phyloP scores from a whole-genome alignment of 2,329 filamentous ascomycete species.

The Pseudonectria foliicola region DNA sequence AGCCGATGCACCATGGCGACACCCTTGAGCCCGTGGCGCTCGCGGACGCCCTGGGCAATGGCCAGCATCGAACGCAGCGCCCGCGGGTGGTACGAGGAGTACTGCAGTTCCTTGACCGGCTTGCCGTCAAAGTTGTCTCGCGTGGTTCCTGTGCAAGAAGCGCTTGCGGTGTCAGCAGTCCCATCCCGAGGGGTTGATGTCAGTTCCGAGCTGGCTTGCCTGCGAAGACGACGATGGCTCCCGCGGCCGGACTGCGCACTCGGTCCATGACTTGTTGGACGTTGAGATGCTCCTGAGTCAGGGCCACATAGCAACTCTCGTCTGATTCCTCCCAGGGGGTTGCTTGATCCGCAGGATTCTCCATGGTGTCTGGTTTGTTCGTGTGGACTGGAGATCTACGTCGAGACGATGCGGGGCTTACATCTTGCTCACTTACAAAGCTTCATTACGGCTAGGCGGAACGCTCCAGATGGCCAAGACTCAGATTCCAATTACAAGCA shows the following conservation, averaged over 20 bases:
- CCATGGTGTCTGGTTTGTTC: slow-evolving; percentile 9
- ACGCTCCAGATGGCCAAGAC: not conserved
- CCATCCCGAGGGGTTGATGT: not conserved
- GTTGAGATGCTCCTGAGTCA: slow-evolving; percentile 58
- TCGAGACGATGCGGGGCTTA: not conserved
- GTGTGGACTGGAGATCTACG: not conserved
- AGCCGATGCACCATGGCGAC: slow-evolving; percentile 80
- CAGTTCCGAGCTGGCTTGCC: slow-evolving; percentile 36
- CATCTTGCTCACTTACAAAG: no score
- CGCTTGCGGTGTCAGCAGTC: slow-evolving; percentile 1
- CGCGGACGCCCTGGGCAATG: slow-evolving; percentile 52
- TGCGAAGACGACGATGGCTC: slow-evolving; percentile 70
- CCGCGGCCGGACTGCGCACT: slow-evolving; percentile 66
- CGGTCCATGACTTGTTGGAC: slow-evolving; percentile 51
- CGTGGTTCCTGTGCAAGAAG: slow-evolving; percentile 66
- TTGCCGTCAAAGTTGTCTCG: slow-evolving; percentile 66
- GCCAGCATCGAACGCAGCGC: slow-evolving; percentile 61
- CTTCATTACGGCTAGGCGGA: not conserved
- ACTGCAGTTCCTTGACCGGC: slow-evolving; percentile 67
- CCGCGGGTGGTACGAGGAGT: slow-evolving; percentile 65
- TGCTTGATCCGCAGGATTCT: slow-evolving; percentile 8
- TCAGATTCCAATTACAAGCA: no score
- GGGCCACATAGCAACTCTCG: slow-evolving; percentile 55
- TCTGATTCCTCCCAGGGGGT: slow-evolving; percentile 36
- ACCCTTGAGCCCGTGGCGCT: slow-evolving; percentile 59